These are phyloP conservation scores for Trichoderma sp. DNA, from an alignment of 2,329 filamentous ascomycete species.

Conservation along the genomic window DNA sequence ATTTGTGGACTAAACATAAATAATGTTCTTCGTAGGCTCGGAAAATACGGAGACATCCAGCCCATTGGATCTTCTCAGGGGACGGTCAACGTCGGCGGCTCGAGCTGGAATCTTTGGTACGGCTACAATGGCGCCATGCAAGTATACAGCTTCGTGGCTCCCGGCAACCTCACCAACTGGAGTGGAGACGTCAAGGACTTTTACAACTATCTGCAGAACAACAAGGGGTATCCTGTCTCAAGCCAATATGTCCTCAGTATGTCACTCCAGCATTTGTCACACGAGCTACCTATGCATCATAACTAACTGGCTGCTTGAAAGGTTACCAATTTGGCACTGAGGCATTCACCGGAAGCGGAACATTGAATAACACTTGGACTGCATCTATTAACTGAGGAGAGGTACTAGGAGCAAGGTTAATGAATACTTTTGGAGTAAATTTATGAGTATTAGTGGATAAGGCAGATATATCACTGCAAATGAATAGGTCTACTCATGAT, in stretches of 20 bases:
- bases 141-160: constrained; percentile 10
- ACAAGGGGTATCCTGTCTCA: constrained; percentile 3
- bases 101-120: constrained; percentile 7
- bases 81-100: neutral
- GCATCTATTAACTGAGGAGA: constrained; percentile 3
- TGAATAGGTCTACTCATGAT: neutral
- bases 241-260: constrained; percentile 19
- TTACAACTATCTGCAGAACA: constrained; percentile 3
- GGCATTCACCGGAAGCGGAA: constrained; percentile 8
- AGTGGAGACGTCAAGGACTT: constrained; percentile 14
- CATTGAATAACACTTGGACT: neutral
- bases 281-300: neutral
- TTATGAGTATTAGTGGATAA: neutral
- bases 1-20: neutral
- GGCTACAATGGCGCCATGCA: constrained; percentile 18
- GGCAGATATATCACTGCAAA: neutral
- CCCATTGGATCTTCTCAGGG: constrained; percentile 5
- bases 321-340: constrained; percentile 18
- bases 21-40: neutral
- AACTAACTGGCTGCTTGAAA: neutral
- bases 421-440: neutral
- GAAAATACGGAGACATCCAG: neutral
- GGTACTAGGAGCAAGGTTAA: neutral
- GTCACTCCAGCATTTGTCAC: neutral
- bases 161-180: neutral